Percentiles rank a stretch among this genome's conserved stretches.
Conservation (phyloP, 2,329 filamentous ascomycete species). For the Colletotrichum zoysiae region DNA sequence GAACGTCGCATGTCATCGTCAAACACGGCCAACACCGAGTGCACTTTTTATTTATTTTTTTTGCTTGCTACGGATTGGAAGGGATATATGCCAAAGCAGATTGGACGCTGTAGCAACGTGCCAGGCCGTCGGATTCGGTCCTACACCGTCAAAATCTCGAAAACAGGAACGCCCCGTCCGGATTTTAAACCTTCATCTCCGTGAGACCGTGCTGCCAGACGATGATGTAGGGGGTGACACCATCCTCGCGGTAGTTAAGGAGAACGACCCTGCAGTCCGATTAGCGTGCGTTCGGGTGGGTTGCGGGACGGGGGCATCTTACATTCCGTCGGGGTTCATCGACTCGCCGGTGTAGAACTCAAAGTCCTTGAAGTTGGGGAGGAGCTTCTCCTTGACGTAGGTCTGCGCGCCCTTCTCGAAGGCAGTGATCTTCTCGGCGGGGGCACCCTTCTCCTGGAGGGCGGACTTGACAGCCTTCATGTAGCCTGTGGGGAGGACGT, state of each 20-base stretch:
- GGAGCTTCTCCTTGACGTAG: conserved; percentile 86
- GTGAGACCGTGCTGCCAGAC: conserved; percentile 96
- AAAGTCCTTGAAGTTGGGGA: conserved; percentile 92
- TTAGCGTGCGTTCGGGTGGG: conserved; percentile 15
- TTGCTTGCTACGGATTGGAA: conserved; percentile 42
- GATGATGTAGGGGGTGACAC: conserved; percentile 87
- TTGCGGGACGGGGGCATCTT: conserved; percentile 44
- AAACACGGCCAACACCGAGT: conserved; percentile 36
- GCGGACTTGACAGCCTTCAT: conserved; percentile 87
- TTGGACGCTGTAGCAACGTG: conserved; percentile 40
- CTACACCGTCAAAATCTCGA: conserved; percentile 36
- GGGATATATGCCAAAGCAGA: conserved; percentile 44
- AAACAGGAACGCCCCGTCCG: conserved; percentile 28
- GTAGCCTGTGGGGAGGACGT: conserved; percentile 70
- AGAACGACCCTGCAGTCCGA: conserved; percentile 76
- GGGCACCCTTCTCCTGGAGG: conserved; percentile 72
- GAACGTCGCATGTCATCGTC: not conserved
- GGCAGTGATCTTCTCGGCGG: conserved; percentile 75
- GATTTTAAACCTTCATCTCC: conserved; percentile 88
- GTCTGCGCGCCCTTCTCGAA: conserved; percentile 83
- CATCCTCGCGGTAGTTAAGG: conserved; percentile 98
- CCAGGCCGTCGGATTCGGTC: conserved; percentile 20
- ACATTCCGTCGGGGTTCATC: conserved; percentile 96
- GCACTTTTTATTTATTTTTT: conserved; percentile 31
- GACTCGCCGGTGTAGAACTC: conserved; percentile 94